phyloP scores from a whole-genome alignment of 2,329 filamentous ascomycete species.

The Diaporthe ampelina region DNA sequence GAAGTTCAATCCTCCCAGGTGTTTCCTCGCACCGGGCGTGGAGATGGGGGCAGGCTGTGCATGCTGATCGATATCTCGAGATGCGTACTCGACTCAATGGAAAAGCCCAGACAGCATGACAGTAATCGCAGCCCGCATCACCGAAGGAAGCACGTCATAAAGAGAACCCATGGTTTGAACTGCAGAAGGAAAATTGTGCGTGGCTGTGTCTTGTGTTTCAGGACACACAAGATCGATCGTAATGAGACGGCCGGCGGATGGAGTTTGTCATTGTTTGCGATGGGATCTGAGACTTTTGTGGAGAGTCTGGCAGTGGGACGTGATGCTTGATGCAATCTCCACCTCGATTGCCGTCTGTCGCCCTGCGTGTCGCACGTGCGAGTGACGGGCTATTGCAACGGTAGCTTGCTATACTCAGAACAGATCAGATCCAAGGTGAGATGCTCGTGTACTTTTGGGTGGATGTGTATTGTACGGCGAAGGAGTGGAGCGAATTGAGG shows the following conservation, averaged over 20 bases:
- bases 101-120: background rate
- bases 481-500: background rate
- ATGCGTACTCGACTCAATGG: background rate
- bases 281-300: conserved; percentile 16
- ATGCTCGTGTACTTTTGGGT: background rate
- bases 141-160: conserved; percentile 7
- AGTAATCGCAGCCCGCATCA: background rate
- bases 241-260: background rate
- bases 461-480: background rate
- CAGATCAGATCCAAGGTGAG: background rate
- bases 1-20: background rate
- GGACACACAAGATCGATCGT: conserved; percentile 15
- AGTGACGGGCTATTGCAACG: background rate
- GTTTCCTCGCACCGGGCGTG: conserved; percentile 8
- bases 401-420: background rate
- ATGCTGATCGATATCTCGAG: conserved; percentile 23
- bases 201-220: conserved; percentile 26
- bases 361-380: conserved; percentile 6
- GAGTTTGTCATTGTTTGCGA: conserved; percentile 19
- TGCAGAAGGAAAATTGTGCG: background rate
- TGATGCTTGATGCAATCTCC: background rate
- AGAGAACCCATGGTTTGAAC: background rate
- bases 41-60: conserved; percentile 8
- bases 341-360: background rate
- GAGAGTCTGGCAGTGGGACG: conserved; percentile 1